phyloP scores from a whole-genome alignment of 202 grass and related monocot species.

The Thinopyrum obtusiflorum region DNA sequence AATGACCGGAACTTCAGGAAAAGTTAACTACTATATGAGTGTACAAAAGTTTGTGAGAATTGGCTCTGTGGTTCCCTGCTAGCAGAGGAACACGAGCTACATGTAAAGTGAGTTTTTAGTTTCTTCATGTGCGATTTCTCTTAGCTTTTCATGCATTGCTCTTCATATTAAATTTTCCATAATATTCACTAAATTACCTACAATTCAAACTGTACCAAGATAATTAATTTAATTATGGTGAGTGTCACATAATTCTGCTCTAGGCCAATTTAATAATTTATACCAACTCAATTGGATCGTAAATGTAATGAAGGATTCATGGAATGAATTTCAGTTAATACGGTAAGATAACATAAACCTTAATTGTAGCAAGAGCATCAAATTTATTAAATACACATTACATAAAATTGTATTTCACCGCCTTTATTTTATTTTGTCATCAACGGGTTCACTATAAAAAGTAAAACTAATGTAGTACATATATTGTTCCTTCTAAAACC shows the following conservation, averaged over 20 bases:
- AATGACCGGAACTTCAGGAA: conserved; percentile 50
- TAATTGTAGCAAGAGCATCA: neutral
- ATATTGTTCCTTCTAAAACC: neutral
- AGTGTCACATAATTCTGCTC: neutral
- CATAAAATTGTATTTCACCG: neutral
- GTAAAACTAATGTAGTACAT: neutral
- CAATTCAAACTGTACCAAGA: too few relatives aligned
- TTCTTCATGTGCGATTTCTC: neutral
- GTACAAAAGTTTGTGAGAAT: conserved; percentile 31
- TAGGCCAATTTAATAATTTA: too few relatives aligned
- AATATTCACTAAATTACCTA: neutral
- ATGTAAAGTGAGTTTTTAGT: neutral
- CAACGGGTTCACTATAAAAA: neutral
- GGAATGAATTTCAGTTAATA: neutral
- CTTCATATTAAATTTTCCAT: too few relatives aligned
- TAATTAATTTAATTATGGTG: too few relatives aligned
- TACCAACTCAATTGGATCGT: neutral
- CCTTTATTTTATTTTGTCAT: neutral
- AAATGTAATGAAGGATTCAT: neutral
- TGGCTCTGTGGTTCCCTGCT: conserved; percentile 20
- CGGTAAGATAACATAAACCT: neutral
- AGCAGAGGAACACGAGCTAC: conserved; percentile 13
- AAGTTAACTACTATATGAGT: conserved; percentile 15
- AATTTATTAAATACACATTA: neutral
- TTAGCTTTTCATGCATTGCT: neutral